Base-by-base conservation (phyloP, 2,329 filamentous ascomycete species). In the Herpotrichia juniperi region DNA sequence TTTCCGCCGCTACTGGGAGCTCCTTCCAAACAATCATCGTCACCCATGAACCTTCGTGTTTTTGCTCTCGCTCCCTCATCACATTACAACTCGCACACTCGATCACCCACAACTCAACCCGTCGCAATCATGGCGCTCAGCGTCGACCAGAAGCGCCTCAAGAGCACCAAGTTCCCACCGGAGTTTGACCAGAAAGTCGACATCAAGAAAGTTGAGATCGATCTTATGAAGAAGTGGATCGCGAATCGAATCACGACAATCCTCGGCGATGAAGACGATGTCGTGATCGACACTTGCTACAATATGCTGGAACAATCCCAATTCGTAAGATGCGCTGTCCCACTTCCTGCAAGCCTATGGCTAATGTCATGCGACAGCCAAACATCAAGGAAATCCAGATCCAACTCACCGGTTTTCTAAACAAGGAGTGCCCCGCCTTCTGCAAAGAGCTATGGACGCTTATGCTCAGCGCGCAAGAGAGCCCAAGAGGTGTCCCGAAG, bases 201-300 rank as follows among this genome's bases (percentile, higher is more conserved):
- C 79, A 96, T 96, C 85, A 86, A 87, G 64, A 97, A 97, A 79
- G 92, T 99, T 75, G 97, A 99, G 72, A 81, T 96, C 45, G 91
- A 96, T 74, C 90, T 99, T 50, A 96, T 99, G 87, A 97, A 97
- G 83, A 97, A 92, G 80, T 99, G 94, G 94, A 97, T 97, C 72
- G 89, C 91, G 4, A 85, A 87, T 66, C 90, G 88, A 73, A 91
- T 99, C 50, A 90, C 88, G 21, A 88, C 91, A 51, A 93, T 97
- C 42, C 79, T 97, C 35, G 90, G 90, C n/a, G 90, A 84, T 62
- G 94, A 99, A 65, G 94, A 99, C 71, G 94, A 99, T 69, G 91
- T 99, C 44, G 89, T 97, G 3, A 94, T 94, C 60, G 93, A 97
- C 76, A 85, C 97, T 40, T 84, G 84, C 63, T 87, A 84, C 75